Evolutionary conservation across 2,329 filamentous ascomycete genomes (phyloP).

Genomic region (Alternaria sp.): DNA sequence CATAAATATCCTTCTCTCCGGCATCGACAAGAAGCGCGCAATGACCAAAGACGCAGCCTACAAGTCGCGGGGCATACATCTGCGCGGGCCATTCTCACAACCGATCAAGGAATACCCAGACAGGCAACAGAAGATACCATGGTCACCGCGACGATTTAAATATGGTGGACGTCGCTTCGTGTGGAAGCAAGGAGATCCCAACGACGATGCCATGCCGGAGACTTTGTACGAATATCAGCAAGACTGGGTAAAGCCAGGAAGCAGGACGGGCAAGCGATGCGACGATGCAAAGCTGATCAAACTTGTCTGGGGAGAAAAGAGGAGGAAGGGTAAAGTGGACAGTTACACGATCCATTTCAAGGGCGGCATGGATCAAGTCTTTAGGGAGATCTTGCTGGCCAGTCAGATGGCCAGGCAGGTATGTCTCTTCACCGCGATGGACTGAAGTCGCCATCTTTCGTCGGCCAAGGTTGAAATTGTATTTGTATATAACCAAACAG

Average conservation of each 20-base stretch:
- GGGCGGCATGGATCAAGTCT: conserved; percentile 48
- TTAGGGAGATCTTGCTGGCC: conserved; percentile 44
- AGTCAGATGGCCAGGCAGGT: conserved; percentile 49
- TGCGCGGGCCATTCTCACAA: conserved; percentile 41
- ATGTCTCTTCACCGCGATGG: conserved; percentile 47
- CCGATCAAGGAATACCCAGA: conserved; percentile 47
- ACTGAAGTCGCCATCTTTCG: conserved; percentile 14
- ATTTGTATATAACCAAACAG: conserved; percentile 16
- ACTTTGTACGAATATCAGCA: conserved; percentile 45
- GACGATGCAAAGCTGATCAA: conserved; percentile 40
- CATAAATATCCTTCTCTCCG: conserved; percentile 44
- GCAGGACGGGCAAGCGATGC: conserved; percentile 44
- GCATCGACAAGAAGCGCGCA: conserved; percentile 42
- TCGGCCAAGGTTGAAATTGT: neutral
- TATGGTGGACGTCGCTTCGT: conserved; percentile 48
- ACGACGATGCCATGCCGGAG: conserved; percentile 55
- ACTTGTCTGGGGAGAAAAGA: conserved; percentile 48
- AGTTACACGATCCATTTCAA: conserved; percentile 48
- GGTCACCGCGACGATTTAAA: conserved; percentile 47
- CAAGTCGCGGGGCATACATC: conserved; percentile 45
- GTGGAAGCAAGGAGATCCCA: conserved; percentile 53
- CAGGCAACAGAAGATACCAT: conserved; percentile 46
- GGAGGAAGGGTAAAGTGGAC: conserved; percentile 45
- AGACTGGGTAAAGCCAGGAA: conserved; percentile 46
- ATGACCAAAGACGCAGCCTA: conserved; percentile 39